Conservation (phyloP, 2,329 filamentous ascomycete genomes). For the Alternaria solani region DNA sequence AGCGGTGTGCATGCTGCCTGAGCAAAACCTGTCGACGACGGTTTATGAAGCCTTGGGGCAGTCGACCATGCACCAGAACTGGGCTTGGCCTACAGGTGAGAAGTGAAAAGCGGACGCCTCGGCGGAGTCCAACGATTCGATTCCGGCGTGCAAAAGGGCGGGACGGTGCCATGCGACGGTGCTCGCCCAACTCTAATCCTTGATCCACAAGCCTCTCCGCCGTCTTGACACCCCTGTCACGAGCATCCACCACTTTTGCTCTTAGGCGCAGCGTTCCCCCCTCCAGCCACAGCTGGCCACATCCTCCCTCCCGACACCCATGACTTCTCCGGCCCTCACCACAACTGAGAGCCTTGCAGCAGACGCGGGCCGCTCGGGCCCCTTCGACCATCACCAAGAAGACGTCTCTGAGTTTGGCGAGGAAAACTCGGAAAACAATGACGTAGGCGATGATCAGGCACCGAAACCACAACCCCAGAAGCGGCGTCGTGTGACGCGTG, state of each 20-base stretch:
- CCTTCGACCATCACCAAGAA: constrained; percentile 40
- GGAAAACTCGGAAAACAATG: constrained; percentile 44
- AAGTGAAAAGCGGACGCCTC: constrained; percentile 36
- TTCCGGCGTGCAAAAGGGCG: constrained; percentile 39
- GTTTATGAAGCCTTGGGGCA: constrained; percentile 3
- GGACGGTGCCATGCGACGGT: constrained; percentile 39
- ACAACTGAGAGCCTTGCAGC: constrained; percentile 41
- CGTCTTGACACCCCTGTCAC: constrained; percentile 35
- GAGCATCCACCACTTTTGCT: constrained; percentile 38
- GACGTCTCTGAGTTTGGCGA: constrained; percentile 44
- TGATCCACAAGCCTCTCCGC: constrained; percentile 40
- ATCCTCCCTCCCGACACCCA: constrained; percentile 41
- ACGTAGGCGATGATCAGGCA: constrained; percentile 44
- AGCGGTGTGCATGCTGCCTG: constrained; percentile 3
- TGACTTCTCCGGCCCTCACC: constrained; percentile 48
- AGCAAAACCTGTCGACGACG: background rate
- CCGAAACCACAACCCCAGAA: constrained; percentile 52
- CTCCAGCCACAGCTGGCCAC: constrained; percentile 37
- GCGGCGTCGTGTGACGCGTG: constrained; percentile 54
- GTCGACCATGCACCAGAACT: constrained; percentile 1
- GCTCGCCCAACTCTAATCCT: constrained; percentile 44
- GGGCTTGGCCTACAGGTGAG: constrained; percentile 20
- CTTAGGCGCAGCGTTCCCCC: constrained; percentile 42
- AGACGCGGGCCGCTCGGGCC: constrained; percentile 37
- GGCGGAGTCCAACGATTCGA: constrained; percentile 38